Conservation (phyloP, 2,329 filamentous ascomycete species). For the Colletotrichum cereale region DNA sequence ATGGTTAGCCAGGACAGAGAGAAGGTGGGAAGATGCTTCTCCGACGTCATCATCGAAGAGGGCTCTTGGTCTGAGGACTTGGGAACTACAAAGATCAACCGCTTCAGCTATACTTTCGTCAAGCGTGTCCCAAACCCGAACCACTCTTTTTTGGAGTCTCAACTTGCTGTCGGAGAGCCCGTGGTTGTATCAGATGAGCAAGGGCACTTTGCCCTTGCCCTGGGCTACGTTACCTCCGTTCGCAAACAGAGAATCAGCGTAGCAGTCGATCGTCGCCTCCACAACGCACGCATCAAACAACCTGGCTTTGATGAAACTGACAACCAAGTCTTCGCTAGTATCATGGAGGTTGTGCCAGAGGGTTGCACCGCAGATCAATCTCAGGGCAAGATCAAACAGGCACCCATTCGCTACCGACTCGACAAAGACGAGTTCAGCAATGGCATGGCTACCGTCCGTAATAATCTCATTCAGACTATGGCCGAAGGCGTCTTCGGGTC, state of each 20-base stretch:
- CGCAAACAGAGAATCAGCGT: conserved; percentile 83
- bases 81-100: conserved; percentile 86
- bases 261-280: conserved; percentile 89
- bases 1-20: conserved; percentile 93
- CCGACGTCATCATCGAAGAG: conserved; percentile 85
- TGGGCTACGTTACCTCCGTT: conserved; percentile 88
- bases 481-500: conserved; percentile 79
- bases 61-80: conserved; percentile 78
- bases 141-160: conserved; percentile 92
- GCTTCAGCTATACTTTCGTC: conserved; percentile 86
- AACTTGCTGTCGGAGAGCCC: conserved; percentile 87
- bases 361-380: conserved; percentile 65
- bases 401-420: conserved; percentile 80
- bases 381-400: conserved; percentile 63
- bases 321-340: conserved; percentile 90
- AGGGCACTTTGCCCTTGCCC: conserved; percentile 93
- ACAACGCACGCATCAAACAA: conserved; percentile 83
- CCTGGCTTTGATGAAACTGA: conserved; percentile 79
- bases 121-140: conserved; percentile 72
- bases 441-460: conserved; percentile 93
- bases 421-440: conserved; percentile 99
- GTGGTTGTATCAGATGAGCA: conserved; percentile 97
- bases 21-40: conserved; percentile 89
- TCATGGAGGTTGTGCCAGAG: conserved; percentile 84
- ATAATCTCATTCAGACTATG: conserved; percentile 95